These are phyloP conservation scores for Candida morakotiae DNA, from an alignment of 805 yeast species.

Conservation along the genomic window DNA sequence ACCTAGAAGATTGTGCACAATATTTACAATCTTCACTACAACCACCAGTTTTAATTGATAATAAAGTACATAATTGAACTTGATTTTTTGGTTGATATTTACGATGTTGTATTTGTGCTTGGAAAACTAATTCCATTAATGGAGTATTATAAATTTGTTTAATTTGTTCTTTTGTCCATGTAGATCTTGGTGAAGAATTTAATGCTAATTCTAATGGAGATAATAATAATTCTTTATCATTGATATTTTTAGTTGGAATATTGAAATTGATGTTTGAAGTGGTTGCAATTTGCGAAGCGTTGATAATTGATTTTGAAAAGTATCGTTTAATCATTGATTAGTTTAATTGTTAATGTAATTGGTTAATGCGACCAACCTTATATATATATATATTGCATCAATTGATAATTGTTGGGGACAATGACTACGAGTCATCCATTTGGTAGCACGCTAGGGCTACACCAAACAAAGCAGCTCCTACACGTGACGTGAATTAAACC, in stretches of 20 bases:
- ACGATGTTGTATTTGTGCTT: constrained; percentile 63
- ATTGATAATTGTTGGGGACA: neutral
- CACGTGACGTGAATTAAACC: constrained; percentile 2
- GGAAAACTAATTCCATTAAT: constrained; percentile 53
- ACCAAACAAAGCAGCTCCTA: neutral
- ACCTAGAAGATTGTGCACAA: constrained; percentile 71
- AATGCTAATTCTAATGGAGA: constrained; percentile 14
- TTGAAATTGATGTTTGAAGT: constrained; percentile 7
- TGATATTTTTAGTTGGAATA: constrained; percentile 1
- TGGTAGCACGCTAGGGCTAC: constrained; percentile 3
- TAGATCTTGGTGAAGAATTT: constrained; percentile 16
- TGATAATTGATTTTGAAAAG: neutral
- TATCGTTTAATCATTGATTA: constrained; percentile 4
- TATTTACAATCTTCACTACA: constrained; percentile 80
- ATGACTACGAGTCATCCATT: constrained; percentile 3
- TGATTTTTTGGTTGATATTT: constrained; percentile 62
- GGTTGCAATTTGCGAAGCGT: neutral
- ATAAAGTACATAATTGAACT: constrained; percentile 71
- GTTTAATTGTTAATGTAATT: neutral
- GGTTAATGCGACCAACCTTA: constrained; percentile 1
- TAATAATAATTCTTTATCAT: neutral
- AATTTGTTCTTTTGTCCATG: constrained; percentile 63
- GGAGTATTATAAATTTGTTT: constrained; percentile 62
- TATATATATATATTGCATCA: too few species aligned
- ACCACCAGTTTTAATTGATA: constrained; percentile 76